Conservation (phyloP, 352 stramenopile species). For the Pythium volutum region DNA sequence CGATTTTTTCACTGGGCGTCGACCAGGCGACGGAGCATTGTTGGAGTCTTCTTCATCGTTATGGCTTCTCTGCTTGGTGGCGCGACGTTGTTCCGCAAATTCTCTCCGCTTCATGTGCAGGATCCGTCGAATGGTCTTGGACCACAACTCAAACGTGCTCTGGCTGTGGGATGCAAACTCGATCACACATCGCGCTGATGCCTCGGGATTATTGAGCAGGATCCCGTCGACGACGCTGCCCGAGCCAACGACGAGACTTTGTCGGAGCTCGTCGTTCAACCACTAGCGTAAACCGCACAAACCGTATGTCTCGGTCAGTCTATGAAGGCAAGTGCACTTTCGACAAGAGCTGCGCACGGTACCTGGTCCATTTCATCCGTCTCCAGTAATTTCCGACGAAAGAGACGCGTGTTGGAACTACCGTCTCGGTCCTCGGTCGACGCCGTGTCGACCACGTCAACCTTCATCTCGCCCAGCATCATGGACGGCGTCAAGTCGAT, state of each 20-base stretch:
- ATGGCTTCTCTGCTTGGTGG: not conserved
- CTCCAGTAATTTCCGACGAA: constrained; percentile 72
- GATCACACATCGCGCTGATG: constrained; percentile 59
- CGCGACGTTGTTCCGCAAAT: not conserved
- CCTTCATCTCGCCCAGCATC: constrained; percentile 82
- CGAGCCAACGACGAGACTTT: constrained; percentile 46
- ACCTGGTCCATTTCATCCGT: constrained; percentile 73
- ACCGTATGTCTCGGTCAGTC: too few relatives aligned
- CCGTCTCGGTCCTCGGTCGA: constrained; percentile 27
- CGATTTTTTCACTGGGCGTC: constrained; percentile 8
- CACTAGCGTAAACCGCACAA: constrained; percentile 48
- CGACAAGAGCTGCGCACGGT: too few relatives aligned
- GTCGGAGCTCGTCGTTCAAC: constrained; percentile 66
- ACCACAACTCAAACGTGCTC: constrained; percentile 84
- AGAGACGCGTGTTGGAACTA: constrained; percentile 42
- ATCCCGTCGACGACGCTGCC: constrained; percentile 45
- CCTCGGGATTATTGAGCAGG: constrained; percentile 50
- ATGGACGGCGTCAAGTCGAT: constrained; percentile 67
- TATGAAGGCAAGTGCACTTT: too few relatives aligned
- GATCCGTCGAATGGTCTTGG: constrained; percentile 74
- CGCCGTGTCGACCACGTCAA: constrained; percentile 52
- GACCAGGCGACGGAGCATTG: constrained; percentile 12
- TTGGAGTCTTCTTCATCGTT: constrained; percentile 12
- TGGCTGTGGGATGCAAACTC: constrained; percentile 82
- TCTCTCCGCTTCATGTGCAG: constrained; percentile 52